A percentile compares a stretch with the other conserved stretches of the same genome.
Conservation (phyloP, 306 rosid genomes). For the Myrica gale region DNA sequence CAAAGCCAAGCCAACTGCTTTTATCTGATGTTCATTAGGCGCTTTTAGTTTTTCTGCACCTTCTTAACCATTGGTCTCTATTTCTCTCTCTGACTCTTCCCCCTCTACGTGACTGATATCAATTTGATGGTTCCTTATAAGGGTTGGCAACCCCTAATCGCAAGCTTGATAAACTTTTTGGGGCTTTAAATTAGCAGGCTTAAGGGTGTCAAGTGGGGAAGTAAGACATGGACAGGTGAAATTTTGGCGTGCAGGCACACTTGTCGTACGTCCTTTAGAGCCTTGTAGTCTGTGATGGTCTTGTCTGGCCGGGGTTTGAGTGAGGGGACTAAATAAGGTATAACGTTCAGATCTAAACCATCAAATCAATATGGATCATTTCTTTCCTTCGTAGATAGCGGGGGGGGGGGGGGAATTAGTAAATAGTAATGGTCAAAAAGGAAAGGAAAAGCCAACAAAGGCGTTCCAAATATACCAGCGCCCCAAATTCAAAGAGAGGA, state of each 20-base stretch:
- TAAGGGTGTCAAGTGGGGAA: neutral
- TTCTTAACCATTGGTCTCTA: slow-evolving; percentile 52
- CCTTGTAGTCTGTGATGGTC: slow-evolving; percentile 37
- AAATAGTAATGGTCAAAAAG: too few relatives aligned
- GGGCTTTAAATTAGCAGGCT: neutral
- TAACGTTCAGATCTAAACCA: slow-evolving; percentile 43
- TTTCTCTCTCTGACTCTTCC: neutral
- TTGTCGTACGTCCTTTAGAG: neutral
- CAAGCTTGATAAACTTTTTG: too few relatives aligned
- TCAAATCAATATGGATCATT: slow-evolving; percentile 49
- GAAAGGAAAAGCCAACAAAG: too few relatives aligned
- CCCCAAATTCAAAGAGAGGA: too few relatives aligned
- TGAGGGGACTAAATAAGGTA: slow-evolving; percentile 13
- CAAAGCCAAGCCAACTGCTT: slow-evolving; percentile 55
- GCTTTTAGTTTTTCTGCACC: slow-evolving; percentile 22
- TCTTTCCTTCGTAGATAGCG: slow-evolving; percentile 20
- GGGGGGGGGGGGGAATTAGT: slow-evolving; percentile 19
- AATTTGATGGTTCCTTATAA: slow-evolving; percentile 17
- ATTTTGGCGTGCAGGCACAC: neutral
- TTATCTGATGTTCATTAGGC: slow-evolving; percentile 23
- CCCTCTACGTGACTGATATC: slow-evolving; percentile 11
- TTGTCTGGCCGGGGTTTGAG: slow-evolving; percentile 16
- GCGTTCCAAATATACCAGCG: too few relatives aligned
- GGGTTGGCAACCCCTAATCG: neutral
- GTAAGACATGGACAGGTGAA: neutral